Percentiles rank a stretch among this genome's conserved stretches.
These are phyloP conservation scores for Phaeolepiota aurea DNA, from an alignment of 768 basidiomycete species.

Conservation along the genomic window DNA sequence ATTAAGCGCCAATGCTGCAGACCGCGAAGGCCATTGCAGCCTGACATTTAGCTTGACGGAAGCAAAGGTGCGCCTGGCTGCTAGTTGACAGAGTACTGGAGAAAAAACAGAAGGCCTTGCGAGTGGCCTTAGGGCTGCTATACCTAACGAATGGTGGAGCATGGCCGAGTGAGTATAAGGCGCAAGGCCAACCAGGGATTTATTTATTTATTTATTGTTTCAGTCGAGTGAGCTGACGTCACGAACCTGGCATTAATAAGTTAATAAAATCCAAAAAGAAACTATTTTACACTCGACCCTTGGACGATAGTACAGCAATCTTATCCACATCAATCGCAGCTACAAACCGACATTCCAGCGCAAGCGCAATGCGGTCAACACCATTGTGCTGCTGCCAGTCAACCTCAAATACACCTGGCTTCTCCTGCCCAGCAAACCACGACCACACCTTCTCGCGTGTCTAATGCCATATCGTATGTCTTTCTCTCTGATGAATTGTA, in stretches of 20 bases:
- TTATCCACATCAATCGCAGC: constrained; percentile 56
- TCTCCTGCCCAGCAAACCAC: constrained; percentile 51
- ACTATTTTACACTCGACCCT: too few species aligned
- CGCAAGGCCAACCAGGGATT: too few species aligned
- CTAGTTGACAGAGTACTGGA: background rate
- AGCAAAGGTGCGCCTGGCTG: constrained; percentile 7
- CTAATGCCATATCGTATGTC: constrained; percentile 13
- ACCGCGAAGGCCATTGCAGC: too few species aligned
- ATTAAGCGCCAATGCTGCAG: constrained; percentile 12
- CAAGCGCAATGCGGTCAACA: constrained; percentile 58
- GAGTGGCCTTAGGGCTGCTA: background rate
- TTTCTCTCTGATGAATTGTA: constrained; percentile 1
- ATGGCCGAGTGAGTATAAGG: too few species aligned
- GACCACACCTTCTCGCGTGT: constrained; percentile 48
- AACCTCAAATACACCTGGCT: constrained; percentile 67
- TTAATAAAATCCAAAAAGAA: too few species aligned
- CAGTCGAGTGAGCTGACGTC: too few species aligned
- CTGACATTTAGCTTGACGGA: too few species aligned
- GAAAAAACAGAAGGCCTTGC: background rate
- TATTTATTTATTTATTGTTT: too few species aligned
- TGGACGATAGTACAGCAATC: constrained; percentile 28
- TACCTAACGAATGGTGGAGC: too few species aligned
- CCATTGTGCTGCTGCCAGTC: constrained; percentile 55
- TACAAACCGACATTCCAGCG: constrained; percentile 60
- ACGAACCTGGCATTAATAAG: too few species aligned